Evolutionary conservation across 192 early-diverging fungal species (phyloP), one percentile per base, ranked within the genome.

Genomic region (Linnemannia hyalina): DNA sequence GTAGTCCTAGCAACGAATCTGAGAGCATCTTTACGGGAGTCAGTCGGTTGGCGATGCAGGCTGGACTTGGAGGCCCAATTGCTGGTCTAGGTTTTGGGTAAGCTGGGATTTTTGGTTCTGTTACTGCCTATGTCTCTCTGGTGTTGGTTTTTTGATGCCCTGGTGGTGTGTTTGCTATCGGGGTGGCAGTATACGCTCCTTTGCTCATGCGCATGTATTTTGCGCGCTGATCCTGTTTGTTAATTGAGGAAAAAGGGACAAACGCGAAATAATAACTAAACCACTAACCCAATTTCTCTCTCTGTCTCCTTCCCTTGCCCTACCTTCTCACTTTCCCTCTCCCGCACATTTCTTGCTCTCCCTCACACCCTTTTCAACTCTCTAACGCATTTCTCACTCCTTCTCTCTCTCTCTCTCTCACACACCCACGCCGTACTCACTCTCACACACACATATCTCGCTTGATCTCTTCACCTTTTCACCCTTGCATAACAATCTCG

Each of bases 41-140:
- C 47, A 87, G 93, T 23, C 91, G 94, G 32, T 89, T 97, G 82
- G 91, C 90, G 6, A 94, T 99, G 91, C 96, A 97, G 88, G 88
- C 93, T 76, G 96, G 96, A 16, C 89, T 95, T 11, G 97, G 97
- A 60, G 97, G 97, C 0, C 97, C 97, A 0, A 97, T 99, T 74
- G 97, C 95, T 55, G 91, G 91, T 74, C 68, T 92, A 32, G 91
- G 91, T 77, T 91, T 87, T 80, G 85, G 76, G 80, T 77, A 85
- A 40, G 36, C 4, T 41, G 9, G 36, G 29, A 42, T 42, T 15
- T 29, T 68, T 77, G 79, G 7, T 55, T 80, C 41, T 42, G 11
- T 42, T 55, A 23, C 4, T 63, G 46, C 20, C 42, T 76, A 42
- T 41, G 6, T 57, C 42, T 42, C 32, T n/a, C 22, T 42, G 10